Base-by-base conservation (phyloP, 2,329 filamentous ascomycete species). In the Colletotrichum gigasporum region DNA sequence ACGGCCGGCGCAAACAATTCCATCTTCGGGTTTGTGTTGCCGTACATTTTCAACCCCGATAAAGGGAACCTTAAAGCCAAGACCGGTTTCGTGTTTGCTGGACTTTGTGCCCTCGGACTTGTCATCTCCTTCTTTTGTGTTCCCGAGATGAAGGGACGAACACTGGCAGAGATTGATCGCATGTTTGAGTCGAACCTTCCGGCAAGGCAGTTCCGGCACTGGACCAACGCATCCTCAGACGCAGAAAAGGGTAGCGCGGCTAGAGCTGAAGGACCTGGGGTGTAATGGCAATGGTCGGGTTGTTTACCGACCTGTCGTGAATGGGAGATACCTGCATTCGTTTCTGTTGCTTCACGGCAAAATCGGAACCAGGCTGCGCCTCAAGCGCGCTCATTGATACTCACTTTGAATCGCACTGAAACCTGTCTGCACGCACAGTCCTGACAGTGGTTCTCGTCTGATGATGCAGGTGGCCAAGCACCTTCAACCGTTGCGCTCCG, bases 101-200 rank as follows among this genome's bases (percentile, higher is more conserved):
- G 72, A 0, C 72, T 78, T 11, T 79, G 77, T 66, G 62, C 75
- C 2, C 56, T 78, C 1, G 74, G 76, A 16, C 71, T 78, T 2
- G 58, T 73, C 2, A 45, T 80, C 0, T 78, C 80, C 0, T 88
- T 77, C 74, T 72, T 78, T 10, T 74, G 76, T 34, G 73, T 87
- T 0, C 85, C 86, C 0, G 85, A 88, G 69, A 86, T 85, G 74
- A 83, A 82, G 71, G 81, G 81, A 4, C 72, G 82, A 18, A 81
- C 72, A 2, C 73, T 79, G 1, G 74, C 74, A 35, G 82, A 86
- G 68, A 82, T 87, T 61, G 83, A 87, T 70, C 68, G 69, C 42
- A 73, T 76, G 72, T 78, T 76, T 63, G 73, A 73, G 39, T 42
- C 68, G 32, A 63, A 60, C n/a, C 54, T 78, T 5, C 65, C 70